A percentile compares a stretch with the other conserved stretches of the same genome.
Evolutionary conservation across 768 basidiomycete species (phyloP).

Genomic region (Favolaschia claudopus): DNA sequence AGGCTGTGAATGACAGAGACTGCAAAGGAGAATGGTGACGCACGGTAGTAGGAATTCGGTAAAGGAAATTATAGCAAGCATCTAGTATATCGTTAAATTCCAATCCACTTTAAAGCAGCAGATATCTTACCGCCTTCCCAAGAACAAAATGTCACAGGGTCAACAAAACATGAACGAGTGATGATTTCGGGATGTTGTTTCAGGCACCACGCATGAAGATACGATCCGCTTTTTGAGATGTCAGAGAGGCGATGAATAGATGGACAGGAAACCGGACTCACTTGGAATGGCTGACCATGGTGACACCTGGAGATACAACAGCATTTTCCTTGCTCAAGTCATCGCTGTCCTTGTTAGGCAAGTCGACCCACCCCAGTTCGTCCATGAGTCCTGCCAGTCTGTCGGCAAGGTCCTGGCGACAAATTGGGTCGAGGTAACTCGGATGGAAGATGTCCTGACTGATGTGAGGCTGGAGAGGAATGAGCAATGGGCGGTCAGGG

Average conservation of each 20-base stretch:
- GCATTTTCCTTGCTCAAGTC: slow-evolving; percentile 35
- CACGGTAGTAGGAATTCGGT: slow-evolving; percentile 71
- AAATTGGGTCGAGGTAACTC: slow-evolving; percentile 73
- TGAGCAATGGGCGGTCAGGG: slow-evolving; percentile 74
- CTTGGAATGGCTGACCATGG: slow-evolving; percentile 91
- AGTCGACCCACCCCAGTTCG: slow-evolving; percentile 69
- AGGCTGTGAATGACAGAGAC: neutral
- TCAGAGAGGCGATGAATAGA: slow-evolving; percentile 7
- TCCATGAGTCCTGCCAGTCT: slow-evolving; percentile 64
- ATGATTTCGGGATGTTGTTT: slow-evolving; percentile 78
- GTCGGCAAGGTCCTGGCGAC: slow-evolving; percentile 63
- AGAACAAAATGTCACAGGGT: slow-evolving; percentile 89
- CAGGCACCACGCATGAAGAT: slow-evolving; percentile 88
- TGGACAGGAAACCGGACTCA: slow-evolving; percentile 40
- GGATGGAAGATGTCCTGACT: slow-evolving; percentile 87
- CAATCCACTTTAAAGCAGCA: neutral
- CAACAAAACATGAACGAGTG: slow-evolving; percentile 85
- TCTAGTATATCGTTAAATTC: slow-evolving; percentile 50
- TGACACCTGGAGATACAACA: slow-evolving; percentile 60
- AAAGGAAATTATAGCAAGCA: slow-evolving; percentile 92
- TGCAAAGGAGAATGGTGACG: slow-evolving; percentile 31
- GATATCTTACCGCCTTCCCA: slow-evolving; percentile 87
- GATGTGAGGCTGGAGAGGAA: slow-evolving; percentile 84
- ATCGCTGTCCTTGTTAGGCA: slow-evolving; percentile 31
- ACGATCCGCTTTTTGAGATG: slow-evolving; percentile 67